These are phyloP conservation scores for Huntiella omanensis DNA, from an alignment of 2,329 filamentous ascomycete species.

Conservation along the genomic window DNA sequence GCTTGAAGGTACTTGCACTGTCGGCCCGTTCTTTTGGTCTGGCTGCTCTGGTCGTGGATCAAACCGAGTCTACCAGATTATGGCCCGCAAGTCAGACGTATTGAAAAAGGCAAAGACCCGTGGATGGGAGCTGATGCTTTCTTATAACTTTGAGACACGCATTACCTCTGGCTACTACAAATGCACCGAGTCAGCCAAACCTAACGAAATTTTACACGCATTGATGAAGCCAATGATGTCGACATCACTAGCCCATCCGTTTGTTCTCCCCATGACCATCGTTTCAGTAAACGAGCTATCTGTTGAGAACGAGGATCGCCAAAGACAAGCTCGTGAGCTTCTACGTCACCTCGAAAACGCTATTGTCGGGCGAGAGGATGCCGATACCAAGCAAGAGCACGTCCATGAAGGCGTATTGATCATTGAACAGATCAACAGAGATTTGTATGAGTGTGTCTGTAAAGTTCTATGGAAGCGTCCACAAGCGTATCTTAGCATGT, in stretches of 20 bases:
- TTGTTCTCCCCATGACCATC: conserved; percentile 39
- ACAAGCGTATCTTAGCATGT: conserved; percentile 38
- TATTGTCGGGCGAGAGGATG: conserved; percentile 40
- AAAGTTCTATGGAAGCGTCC: conserved; percentile 45
- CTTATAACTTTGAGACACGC: conserved; percentile 32
- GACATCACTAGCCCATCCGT: conserved; percentile 33
- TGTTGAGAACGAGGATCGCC: conserved; percentile 36
- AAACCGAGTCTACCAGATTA: conserved; percentile 39
- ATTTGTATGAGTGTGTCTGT: conserved; percentile 44
- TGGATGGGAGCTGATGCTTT: conserved; percentile 46
- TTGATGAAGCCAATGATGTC: conserved; percentile 27
- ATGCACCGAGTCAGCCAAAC: conserved; percentile 33
- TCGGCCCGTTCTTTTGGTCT: conserved; percentile 46
- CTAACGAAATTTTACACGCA: conserved; percentile 24
- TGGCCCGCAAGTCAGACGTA: conserved; percentile 48
- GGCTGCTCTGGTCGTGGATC: conserved; percentile 36
- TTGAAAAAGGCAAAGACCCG: conserved; percentile 44
- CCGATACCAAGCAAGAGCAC: conserved; percentile 35
- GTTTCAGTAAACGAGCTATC: conserved; percentile 40
- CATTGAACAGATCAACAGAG: conserved; percentile 39
- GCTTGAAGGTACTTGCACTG: conserved; percentile 38
- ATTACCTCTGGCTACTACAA: conserved; percentile 44
- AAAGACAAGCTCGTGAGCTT: conserved; percentile 44
- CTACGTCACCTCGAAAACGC: conserved; percentile 40
- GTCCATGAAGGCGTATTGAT: conserved; percentile 31